Evolutionary conservation across 2,329 filamentous ascomycete genomes (phyloP), one percentile per base, ranked within the genome.

Genomic region (Penicillium sp.): DNA sequence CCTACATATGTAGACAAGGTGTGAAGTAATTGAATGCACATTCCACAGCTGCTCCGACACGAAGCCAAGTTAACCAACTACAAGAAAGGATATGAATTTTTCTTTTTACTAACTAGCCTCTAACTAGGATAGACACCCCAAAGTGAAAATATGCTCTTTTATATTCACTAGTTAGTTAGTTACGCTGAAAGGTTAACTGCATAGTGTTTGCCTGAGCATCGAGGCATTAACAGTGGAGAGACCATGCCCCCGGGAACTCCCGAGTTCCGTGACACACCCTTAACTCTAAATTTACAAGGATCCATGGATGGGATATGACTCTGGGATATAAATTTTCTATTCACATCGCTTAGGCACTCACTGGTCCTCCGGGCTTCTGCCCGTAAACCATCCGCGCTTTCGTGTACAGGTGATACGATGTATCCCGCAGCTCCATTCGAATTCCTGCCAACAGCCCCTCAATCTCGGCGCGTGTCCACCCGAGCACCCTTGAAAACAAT

Each of bases 401-500:
- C 6, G 69, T 66, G 62, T 77, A 78, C 19, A 73, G 55, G 65
- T 78, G 76, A 47, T 73, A 67, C 2, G 61, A 67, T 33, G 62
- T 64, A 66, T 78, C 71, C 41, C 66, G 64, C 19, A 77, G 55
- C 62, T 78, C 76, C 38, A 65, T 66, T 55, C 71, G 73, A 19
- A 77, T 75, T 9, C 72, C 70, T 4, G 72, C 73, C 42, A 77
- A 58, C 21, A 78, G 70, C 0, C 70, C 70, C 55, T 78, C 68
- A 8, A 79, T 74, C 64, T 77, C 68, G 19, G 69, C 64, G 1
- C 67, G 61, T 6, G 63, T 62, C 75, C 74, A 77, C 0, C 73
- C 72, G 29, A 78, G 66, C n/a, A 72, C 63, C 6, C 73, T 68
- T 4, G 73, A 78, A 63, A 78, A 74, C 21, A 76, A 62, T 8